Evolutionary conservation across 2,329 filamentous ascomycete genomes (phyloP).

Genomic region (Verticillium zaregamsianum): DNA sequence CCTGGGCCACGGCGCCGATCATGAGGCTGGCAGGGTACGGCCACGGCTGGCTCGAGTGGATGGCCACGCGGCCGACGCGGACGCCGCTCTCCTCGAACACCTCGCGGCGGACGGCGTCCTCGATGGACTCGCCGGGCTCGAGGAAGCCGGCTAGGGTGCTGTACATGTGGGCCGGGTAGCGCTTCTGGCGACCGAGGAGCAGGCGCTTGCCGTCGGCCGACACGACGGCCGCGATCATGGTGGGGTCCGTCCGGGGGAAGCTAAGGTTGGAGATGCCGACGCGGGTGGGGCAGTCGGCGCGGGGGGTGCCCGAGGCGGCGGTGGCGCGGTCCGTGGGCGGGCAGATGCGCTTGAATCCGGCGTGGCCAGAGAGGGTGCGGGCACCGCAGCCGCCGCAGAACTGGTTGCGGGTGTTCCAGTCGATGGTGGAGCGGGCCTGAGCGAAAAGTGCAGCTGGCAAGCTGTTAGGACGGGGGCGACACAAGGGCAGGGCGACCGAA

Average conservation of each 20-base stretch:
- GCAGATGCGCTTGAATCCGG: slow-evolving; percentile 76
- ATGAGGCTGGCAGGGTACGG: slow-evolving; percentile 81
- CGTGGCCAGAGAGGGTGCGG: slow-evolving; percentile 73
- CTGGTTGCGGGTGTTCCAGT: slow-evolving; percentile 91
- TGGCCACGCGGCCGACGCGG: slow-evolving; percentile 68
- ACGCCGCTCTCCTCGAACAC: slow-evolving; percentile 86
- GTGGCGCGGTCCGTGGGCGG: slow-evolving; percentile 62
- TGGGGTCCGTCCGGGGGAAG: slow-evolving; percentile 90
- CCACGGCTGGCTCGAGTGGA: slow-evolving; percentile 85
- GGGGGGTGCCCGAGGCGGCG: slow-evolving; percentile 41
- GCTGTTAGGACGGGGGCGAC: not conserved
- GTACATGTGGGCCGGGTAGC: slow-evolving; percentile 84
- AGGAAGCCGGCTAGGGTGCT: slow-evolving; percentile 84
- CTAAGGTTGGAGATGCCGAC: slow-evolving; percentile 83
- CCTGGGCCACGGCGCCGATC: slow-evolving; percentile 86
- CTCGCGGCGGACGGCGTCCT: slow-evolving; percentile 78
- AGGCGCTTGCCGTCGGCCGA: slow-evolving; percentile 73
- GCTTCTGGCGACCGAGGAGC: slow-evolving; percentile 78
- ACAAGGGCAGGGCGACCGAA: slow-evolving; percentile 4
- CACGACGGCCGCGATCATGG: slow-evolving; percentile 91
- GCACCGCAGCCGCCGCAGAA: slow-evolving; percentile 90
- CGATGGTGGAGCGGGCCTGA: slow-evolving; percentile 79
- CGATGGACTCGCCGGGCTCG: slow-evolving; percentile 79
- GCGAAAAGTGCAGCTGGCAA: slow-evolving; percentile 81
- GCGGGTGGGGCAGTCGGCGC: slow-evolving; percentile 73